Conservation (phyloP, 306 rosid genomes). For the Styphnolobium japonicum region DNA sequence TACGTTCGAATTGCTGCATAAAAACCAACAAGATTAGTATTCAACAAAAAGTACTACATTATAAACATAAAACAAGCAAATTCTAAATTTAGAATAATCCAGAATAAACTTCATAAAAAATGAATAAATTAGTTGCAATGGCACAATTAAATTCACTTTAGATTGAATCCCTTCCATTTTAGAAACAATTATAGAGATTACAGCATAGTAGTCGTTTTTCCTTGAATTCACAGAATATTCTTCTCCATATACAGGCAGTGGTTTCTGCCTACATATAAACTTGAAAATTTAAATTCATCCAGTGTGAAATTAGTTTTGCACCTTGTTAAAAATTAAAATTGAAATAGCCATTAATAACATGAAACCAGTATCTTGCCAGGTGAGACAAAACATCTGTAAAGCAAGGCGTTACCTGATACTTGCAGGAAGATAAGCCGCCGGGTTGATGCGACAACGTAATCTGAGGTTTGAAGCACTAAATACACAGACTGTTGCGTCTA, state of each 20-base stretch:
- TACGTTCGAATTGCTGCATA: conserved; percentile 51
- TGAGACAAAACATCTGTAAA: background rate
- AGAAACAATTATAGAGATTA: background rate
- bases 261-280: background rate
- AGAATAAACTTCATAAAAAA: background rate
- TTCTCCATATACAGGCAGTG: background rate
- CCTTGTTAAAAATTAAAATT: background rate
- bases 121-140: background rate
- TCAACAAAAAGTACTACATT: background rate
- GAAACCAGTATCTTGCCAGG: background rate
- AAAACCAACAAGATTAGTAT: background rate
- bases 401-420: conserved; percentile 56
- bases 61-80: background rate
- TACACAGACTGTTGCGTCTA: conserved; percentile 56
- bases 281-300: background rate
- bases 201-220: background rate
- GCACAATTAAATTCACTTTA: background rate
- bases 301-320: background rate
- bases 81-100: background rate
- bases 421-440: conserved; percentile 68
- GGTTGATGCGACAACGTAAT: conserved; percentile 61
- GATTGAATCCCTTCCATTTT: background rate
- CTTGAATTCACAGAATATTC: background rate
- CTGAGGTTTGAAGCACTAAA: conserved; percentile 54
- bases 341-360: background rate